Percentiles rank a stretch among this genome's conserved stretches.
Conservation (phyloP, 768 basidiomycete species). For the Kwoniella sp. region DNA sequence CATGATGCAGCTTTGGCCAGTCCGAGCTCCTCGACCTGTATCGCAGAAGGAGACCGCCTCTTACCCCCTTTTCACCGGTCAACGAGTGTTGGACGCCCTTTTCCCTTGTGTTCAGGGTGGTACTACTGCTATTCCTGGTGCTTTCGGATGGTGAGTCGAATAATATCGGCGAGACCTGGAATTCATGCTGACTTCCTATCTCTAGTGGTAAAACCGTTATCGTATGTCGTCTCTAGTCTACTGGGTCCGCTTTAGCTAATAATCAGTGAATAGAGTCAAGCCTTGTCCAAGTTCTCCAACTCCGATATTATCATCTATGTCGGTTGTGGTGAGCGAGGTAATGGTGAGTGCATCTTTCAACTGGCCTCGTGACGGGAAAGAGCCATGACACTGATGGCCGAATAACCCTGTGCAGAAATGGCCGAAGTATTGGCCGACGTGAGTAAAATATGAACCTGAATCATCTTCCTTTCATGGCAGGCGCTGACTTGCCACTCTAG, state of each 20-base stretch:
- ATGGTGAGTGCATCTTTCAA: conserved; percentile 59
- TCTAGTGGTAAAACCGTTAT: conserved; percentile 73
- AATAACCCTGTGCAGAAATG: conserved; percentile 48
- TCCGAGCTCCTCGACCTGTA: conserved; percentile 93
- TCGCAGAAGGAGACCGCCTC: conserved; percentile 94
- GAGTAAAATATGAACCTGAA: no score
- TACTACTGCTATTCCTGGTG: conserved; percentile 76
- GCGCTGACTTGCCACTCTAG: conserved; percentile 19
- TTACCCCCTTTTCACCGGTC: conserved; percentile 88
- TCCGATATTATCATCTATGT: conserved; percentile 99
- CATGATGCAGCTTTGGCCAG: conserved; percentile 99
- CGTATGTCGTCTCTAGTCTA: conserved; percentile 63
- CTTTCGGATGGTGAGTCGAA: conserved; percentile 75
- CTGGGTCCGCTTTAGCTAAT: background rate
- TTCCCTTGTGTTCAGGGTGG: conserved; percentile 74
- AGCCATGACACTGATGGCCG: no score
- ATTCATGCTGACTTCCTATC: conserved; percentile 18
- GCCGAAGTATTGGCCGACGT: conserved; percentile 99
- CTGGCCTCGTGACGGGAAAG: no score
- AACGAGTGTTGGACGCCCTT: conserved; percentile 92
- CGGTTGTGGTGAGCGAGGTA: conserved; percentile 97
- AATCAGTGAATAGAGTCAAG: conserved; percentile 56
- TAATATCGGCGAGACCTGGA: background rate
- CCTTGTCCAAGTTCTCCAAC: conserved; percentile 97
- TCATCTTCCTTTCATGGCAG: no score